Evolutionary conservation across 176 grass and related monocot species (phyloP).

Genomic region (Musa schizocarpa): DNA sequence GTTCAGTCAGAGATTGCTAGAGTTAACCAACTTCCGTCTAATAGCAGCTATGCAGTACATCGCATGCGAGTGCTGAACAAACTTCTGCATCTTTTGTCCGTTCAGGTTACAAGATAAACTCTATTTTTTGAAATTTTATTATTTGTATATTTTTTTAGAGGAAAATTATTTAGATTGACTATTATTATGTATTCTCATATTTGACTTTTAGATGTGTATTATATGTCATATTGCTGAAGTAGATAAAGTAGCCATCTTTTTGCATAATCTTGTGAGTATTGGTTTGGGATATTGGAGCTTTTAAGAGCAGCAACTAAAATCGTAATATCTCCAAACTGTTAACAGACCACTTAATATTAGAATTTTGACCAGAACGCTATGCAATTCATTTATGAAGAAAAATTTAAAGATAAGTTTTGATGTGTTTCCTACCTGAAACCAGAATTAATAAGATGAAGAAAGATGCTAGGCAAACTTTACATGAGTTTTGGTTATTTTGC

Average conservation of each 20-base stretch:
- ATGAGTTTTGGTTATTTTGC: background rate
- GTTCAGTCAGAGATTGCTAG: slow-evolving; percentile 43
- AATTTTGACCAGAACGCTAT: background rate
- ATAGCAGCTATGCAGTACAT: slow-evolving; percentile 68
- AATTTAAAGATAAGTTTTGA: background rate
- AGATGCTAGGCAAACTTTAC: background rate
- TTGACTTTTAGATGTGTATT: background rate
- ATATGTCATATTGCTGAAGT: background rate
- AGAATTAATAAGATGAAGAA: background rate
- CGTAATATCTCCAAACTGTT: background rate
- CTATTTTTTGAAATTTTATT: background rate
- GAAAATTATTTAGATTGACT: background rate
- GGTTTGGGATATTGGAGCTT: background rate
- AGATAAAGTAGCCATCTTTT: too few relatives aligned
- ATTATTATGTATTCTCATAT: background rate
- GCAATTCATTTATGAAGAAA: background rate
- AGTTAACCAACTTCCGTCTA: slow-evolving; percentile 56
- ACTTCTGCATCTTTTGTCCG: slow-evolving; percentile 59
- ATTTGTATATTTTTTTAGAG: background rate
- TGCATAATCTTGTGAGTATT: background rate
- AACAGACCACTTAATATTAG: too few relatives aligned
- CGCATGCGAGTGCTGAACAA: slow-evolving; percentile 81
- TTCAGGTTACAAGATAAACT: slow-evolving; percentile 34
- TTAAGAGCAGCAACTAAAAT: background rate
- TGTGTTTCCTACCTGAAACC: background rate